Base-by-base conservation (phyloP, 2,329 filamentous ascomycete species). In the Pseudogymnoascus sp. region DNA sequence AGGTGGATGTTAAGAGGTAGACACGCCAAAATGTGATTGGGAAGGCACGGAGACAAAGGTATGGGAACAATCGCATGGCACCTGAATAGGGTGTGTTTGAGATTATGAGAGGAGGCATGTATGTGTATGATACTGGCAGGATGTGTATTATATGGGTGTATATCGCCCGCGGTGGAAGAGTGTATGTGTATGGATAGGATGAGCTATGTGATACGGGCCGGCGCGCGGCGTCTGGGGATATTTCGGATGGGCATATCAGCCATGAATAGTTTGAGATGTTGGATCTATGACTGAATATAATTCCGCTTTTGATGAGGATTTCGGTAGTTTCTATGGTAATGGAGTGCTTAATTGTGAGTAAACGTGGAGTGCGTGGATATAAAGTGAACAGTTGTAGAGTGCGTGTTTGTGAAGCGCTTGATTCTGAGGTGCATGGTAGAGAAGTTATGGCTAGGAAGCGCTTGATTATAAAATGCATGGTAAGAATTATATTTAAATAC, bases 221-320 rank as follows among this genome's bases (percentile, higher is more conserved):
- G 23, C 5, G 28, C n/a, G 28, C n/a, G 49, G 49, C 49, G 49
- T 55, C 49, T 55, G 49, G 49, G 49, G 25, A 18, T 55, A 55
- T 55, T 16, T 55, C 28, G 28, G 28, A 33, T 33, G n/a, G 5
- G 16, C n/a, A 55, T 33, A n/a, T 18, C 49, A 49, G 14, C 12
- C 21, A 33, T 55, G 28, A 33, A 33, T 55, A 33, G 45, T 49
- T 41, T 40, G 37, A 18, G 40, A 9, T 25, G 12, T 45, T 31
- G 25, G n/a, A 52, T 52, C 25, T 52, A 52, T 18, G 45, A 31
- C n/a, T 55, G n/a, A 55, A 55, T 55, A 55, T 55, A 55, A 55
- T 55, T 33, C 49, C 49, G 33, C 49, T 55, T 31, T 33, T 55
- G 28, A 55, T 33, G 49, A 55, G 9, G 4, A 31, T 55, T 18